Evolutionary conservation across 2,329 filamentous ascomycete species (phyloP).

Genomic region (Purpureocillium takamizusanense): DNA sequence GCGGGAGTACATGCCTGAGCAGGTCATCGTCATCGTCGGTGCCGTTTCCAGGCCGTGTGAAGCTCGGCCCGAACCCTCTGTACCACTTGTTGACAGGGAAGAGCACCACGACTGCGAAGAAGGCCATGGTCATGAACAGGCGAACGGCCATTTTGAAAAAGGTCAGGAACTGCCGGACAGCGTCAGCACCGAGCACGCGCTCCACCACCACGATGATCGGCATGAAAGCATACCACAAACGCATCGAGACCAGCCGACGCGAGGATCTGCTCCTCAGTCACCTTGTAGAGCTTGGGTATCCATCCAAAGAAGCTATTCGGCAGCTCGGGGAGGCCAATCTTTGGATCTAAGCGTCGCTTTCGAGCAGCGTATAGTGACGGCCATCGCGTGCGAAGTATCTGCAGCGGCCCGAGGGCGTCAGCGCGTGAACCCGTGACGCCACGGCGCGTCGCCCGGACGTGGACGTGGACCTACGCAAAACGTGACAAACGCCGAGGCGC

Average conservation of each 20-base stretch:
- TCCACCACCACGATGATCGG: background rate
- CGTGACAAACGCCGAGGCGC: constrained; percentile 59
- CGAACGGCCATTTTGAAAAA: constrained; percentile 96
- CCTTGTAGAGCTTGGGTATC: constrained; percentile 76
- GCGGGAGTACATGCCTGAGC: background rate
- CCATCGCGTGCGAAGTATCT: constrained; percentile 88
- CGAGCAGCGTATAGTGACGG: constrained; percentile 81
- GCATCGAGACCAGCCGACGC: constrained; percentile 88
- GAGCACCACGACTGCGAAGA: constrained; percentile 74
- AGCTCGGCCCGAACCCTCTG: constrained; percentile 6
- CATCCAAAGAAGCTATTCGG: constrained; percentile 84
- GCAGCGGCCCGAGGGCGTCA: no score
- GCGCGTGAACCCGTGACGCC: background rate
- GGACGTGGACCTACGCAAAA: constrained; percentile 57
- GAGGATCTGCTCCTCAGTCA: constrained; percentile 83
- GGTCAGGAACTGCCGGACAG: constrained; percentile 56
- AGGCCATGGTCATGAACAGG: constrained; percentile 68
- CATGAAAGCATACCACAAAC: constrained; percentile 58
- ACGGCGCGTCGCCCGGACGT: background rate
- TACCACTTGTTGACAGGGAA: constrained; percentile 76
- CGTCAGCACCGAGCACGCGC: background rate
- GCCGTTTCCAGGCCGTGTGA: background rate
- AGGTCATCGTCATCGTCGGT: constrained; percentile 1
- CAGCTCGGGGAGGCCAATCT: constrained; percentile 60
- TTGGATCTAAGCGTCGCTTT: constrained; percentile 59